Conservation (phyloP, 2,329 filamentous ascomycete genomes). For the Paracamarosporium sp. region DNA sequence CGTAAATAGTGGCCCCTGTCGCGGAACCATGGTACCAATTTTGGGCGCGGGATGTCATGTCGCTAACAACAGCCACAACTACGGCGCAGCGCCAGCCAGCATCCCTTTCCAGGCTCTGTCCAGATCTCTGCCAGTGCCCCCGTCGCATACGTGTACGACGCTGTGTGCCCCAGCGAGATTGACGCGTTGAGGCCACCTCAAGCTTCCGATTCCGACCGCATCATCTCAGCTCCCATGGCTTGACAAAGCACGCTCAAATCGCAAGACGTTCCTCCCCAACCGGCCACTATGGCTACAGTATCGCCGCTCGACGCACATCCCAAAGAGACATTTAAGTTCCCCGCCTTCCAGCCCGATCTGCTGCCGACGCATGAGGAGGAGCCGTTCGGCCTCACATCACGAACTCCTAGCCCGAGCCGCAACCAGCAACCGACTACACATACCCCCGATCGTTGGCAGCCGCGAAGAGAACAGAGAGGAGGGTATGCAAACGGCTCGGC, state of each 20-base stretch:
- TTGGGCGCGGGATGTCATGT: conserved; percentile 28
- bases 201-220: conserved; percentile 9
- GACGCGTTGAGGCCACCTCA: conserved; percentile 13
- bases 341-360: conserved; percentile 52
- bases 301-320: conserved; percentile 37
- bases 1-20: conserved; percentile 18
- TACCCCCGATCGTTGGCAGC: conserved; percentile 65
- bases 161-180: conserved; percentile 4
- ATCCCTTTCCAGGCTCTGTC: neutral
- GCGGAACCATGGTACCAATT: conserved; percentile 9
- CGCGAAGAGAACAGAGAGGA: conserved; percentile 61
- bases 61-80: conserved; percentile 25
- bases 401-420: conserved; percentile 38
- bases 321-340: conserved; percentile 53
- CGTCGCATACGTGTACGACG: conserved; percentile 12
- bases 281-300: conserved; percentile 36
- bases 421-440: conserved; percentile 34
- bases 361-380: conserved; percentile 48
- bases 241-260: conserved; percentile 28
- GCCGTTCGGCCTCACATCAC: conserved; percentile 41
- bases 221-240: conserved; percentile 35
- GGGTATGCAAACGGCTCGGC: conserved; percentile 51
- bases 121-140: neutral
- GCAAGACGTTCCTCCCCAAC: neutral
- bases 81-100: conserved; percentile 25